phyloP scores from a whole-genome alignment of 805 yeast species.

The Myxozyma neglecta region DNA sequence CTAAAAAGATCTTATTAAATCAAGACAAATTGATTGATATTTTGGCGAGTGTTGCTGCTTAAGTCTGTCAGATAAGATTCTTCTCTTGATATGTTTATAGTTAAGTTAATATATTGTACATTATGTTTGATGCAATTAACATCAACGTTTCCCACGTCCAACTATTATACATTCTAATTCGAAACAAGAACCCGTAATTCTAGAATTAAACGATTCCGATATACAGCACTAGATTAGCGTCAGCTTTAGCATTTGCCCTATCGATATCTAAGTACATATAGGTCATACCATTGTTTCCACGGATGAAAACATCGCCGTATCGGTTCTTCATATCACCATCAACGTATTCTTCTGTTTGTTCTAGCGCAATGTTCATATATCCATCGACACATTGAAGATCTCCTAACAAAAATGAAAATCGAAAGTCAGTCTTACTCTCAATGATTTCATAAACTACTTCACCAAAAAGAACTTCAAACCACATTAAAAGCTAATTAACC shows the following conservation, averaged over 20 bases:
- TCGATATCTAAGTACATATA: no score
- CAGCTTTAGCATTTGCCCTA: background rate
- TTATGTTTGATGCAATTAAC: no score
- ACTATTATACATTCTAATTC: background rate
- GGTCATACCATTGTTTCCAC: conserved; percentile 77
- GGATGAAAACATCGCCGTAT: conserved; percentile 77
- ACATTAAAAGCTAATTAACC: background rate
- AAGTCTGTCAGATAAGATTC: no score
- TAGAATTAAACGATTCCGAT: background rate
- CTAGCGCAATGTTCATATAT: conserved; percentile 90
- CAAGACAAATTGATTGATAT: no score
- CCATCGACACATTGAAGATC: conserved; percentile 88
- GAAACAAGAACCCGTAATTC: background rate
- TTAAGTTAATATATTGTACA: no score
- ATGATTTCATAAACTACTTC: no score
- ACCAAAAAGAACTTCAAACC: background rate
- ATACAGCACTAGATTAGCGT: background rate
- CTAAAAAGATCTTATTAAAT: no score
- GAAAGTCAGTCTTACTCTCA: background rate
- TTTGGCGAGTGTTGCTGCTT: no score
- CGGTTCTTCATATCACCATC: conserved; percentile 50
- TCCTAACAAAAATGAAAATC: conserved; percentile 37
- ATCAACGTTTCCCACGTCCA: background rate
- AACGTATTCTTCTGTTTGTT: conserved; percentile 67
- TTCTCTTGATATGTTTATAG: no score